Evolutionary conservation across 2,329 filamentous ascomycete species (phyloP).

Genomic region (Sporothrix sp.): DNA sequence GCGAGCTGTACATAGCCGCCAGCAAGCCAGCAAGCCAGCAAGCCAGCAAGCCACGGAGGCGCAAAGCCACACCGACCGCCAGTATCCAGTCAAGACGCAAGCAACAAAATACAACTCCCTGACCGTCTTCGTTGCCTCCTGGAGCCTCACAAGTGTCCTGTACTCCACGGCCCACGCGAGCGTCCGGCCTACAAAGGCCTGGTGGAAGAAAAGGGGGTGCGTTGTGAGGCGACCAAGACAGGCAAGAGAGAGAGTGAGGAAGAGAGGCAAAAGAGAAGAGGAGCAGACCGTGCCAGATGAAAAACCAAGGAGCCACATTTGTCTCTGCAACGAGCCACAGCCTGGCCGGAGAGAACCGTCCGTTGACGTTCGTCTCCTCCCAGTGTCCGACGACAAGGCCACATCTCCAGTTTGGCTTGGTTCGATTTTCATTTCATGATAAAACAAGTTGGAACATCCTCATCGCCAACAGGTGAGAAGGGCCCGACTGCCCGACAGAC

Average conservation of each 20-base stretch:
- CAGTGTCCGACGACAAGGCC: background rate
- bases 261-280: background rate
- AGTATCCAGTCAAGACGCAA: background rate
- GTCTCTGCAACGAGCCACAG: slow-evolving; percentile 8
- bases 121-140: background rate
- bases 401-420: no score
- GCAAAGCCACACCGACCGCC: background rate
- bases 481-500: background rate
- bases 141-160: background rate
- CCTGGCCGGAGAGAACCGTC: slow-evolving; percentile 7
- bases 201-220: background rate
- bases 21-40: background rate
- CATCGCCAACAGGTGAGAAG: background rate
- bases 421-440: slow-evolving; percentile 2
- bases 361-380: slow-evolving; percentile 7
- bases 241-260: background rate
- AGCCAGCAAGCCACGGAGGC: background rate
- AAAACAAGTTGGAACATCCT: background rate
- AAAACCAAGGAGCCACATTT: slow-evolving; percentile 10
- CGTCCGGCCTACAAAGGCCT: background rate
- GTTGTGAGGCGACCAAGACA: background rate
- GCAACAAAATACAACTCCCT: background rate
- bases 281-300: slow-evolving; percentile 8
- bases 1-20: no score
- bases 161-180: background rate